Base-by-base conservation (phyloP, 148 eudicot species). In the Linanthus parryae region DNA sequence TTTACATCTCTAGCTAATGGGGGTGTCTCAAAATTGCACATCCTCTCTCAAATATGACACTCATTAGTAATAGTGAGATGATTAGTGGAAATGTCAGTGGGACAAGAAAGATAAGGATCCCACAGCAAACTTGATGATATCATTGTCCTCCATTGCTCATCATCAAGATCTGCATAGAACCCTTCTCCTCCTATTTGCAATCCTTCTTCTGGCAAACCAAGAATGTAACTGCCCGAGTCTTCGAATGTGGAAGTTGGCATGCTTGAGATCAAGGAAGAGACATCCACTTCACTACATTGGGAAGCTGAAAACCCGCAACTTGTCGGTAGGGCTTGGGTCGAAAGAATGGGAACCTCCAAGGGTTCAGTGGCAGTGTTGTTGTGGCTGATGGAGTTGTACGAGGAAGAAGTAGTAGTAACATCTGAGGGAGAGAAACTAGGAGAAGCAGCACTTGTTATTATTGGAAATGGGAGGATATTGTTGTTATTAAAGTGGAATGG, bases 101-200 rank as follows among this genome's bases (percentile, higher is more conserved):
- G 71, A 56, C 70, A 63, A 59, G 78, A 64, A 1, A 49, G n/a
- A n/a, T n/a, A 42, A 52, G 70, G 69, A 56, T 73, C 78, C 74
- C 74, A 73, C 36, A 55, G 20, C 52, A 58, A 55, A 19, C 34
- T 45, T 2, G 66, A 21, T 3, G 67, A 54, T 36, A 15, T 44
- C 15, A 17, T 24, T 21, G 33, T 55, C n/a, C 43, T 64, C 62
- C 63, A 56, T 28, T 40, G 48, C 2, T 55, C 53, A 13, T 24
- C 45, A 17, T 29, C 27, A 28, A 26, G 5, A 54, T 5, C 16
- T 1, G 27, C 20, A 1, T 48, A 55, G 18, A 56, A 55, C 3
- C 59, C 53, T 17, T 55, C 31, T 23, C 28, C 48, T 28, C 50
- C 55, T 1, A 17, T 49, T 33, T 68, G 58, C 7, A 34, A 23